Evolutionary conservation across 768 basidiomycete genomes (phyloP), one percentile per base, ranked within the genome.

Genomic region (Tylopilus plumbeoviolaceoides): DNA sequence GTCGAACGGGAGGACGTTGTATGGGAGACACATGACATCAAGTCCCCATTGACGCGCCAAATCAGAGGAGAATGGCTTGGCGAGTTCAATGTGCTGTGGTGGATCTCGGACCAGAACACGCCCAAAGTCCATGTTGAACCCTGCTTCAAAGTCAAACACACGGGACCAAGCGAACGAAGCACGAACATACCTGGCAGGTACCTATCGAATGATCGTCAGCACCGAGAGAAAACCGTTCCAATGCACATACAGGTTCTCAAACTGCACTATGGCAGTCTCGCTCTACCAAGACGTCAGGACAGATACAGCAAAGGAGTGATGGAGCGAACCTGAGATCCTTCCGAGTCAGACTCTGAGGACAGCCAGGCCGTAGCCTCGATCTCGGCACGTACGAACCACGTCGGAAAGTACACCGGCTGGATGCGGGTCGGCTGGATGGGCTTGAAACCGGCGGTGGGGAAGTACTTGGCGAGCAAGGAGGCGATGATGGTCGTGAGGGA

Each of bases 341-440:
- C 57, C 20, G 63, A 44, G 43, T 62, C 56, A 48, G 65, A 50
- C 43, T 61, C 54, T 38, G 63, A 53, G 18, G 47, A 62, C 50
- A 56, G 66, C 70, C 58, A 68, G 21, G 54, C 52, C 6, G 69
- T 69, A 10, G 68, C 75, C 58, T 77, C 69, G 17, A 81, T 59
- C 62, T 83, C 79, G 9, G 74, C 80, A 57, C 81, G 79, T 28
- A 85, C 66, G 28, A 82, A 70, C 85, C 85, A 87, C 11, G 73
- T 76, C 4, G 85, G 85, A 47, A 83, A 78, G 61, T 85, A 87
- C 3, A 82, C 66, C 7, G 83, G 76, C 43, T 74, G 68, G 23
- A 82, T 72, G 21, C 73, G 75, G 12, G 67, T 63, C 21, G 84
- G 83, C 44, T 60, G 73, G 5, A 77, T 54, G 45, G 73, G 68